phyloP scores from a whole-genome alignment of 768 basidiomycete species.

The Daedaleopsis sinensis region DNA sequence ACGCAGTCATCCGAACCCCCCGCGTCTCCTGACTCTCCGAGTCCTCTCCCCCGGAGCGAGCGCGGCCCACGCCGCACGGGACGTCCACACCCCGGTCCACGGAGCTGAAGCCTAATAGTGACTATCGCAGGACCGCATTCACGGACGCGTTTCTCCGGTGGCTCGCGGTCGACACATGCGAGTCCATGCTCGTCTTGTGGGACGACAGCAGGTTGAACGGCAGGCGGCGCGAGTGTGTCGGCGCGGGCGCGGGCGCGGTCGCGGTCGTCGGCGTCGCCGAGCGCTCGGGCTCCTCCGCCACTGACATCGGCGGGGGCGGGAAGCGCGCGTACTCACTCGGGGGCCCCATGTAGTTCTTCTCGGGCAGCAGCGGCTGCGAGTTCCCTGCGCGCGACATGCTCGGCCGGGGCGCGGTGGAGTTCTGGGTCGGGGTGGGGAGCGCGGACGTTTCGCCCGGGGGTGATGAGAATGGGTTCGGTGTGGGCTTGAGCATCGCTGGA shows the following conservation, averaged over 20 bases:
- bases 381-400: constrained; percentile 45
- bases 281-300: constrained; percentile 38
- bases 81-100: not conserved
- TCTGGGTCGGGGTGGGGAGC: constrained; percentile 40
- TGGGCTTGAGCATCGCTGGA: constrained; percentile 51
- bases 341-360: constrained; percentile 57
- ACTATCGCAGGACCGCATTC: constrained; percentile 24
- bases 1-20: not conserved
- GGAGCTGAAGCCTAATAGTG: too few relatives aligned
- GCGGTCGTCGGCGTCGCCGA: constrained; percentile 49
- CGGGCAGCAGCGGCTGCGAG: constrained; percentile 29
- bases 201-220: constrained; percentile 67
- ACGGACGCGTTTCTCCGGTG: constrained; percentile 50
- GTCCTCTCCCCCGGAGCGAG: not conserved
- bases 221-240: constrained; percentile 51
- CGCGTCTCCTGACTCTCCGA: too few relatives aligned
- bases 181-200: constrained; percentile 35
- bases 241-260: constrained; percentile 20
- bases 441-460: constrained; percentile 15
- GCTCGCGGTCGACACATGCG: constrained; percentile 30
- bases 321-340: constrained; percentile 72
- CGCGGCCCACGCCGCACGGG: not conserved
- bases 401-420: constrained; percentile 37
- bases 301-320: constrained; percentile 65
- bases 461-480: constrained; percentile 40